Conservation (phyloP, 371 early-diverging fungal species). For the Mucor plumbeus region DNA sequence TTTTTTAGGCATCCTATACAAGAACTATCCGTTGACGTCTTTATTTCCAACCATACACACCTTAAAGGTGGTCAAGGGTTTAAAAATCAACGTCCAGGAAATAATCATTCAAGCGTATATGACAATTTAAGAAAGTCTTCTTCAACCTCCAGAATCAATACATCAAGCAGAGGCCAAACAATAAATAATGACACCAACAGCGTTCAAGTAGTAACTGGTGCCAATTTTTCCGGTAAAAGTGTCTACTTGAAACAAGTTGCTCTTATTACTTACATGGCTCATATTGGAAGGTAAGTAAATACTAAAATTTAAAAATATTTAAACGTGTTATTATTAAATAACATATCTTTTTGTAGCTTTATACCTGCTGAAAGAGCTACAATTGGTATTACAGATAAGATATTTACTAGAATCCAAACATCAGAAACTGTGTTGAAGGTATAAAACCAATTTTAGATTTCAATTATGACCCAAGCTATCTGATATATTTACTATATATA, state of each 20-base stretch:
- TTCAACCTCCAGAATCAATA: background rate
- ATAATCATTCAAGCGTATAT: background rate
- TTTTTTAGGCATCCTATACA: slow-evolving; percentile 72
- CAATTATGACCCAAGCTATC: background rate
- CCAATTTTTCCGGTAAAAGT: slow-evolving; percentile 83
- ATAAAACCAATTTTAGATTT: background rate
- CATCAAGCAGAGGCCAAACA: background rate
- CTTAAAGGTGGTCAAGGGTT: slow-evolving; percentile 45
- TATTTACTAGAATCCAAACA: slow-evolving; percentile 82
- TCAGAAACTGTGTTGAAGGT: slow-evolving; percentile 60
- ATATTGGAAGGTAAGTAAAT: slow-evolving; percentile 68
- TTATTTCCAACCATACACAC: slow-evolving; percentile 69
- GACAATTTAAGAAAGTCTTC: background rate
- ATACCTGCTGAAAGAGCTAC: slow-evolving; percentile 87
- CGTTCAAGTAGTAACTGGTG: slow-evolving; percentile 73
- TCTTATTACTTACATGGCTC: slow-evolving; percentile 78
- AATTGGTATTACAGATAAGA: slow-evolving; percentile 87
- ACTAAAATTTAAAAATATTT: too few relatives aligned
- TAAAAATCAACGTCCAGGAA: background rate
- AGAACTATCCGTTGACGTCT: slow-evolving; percentile 66
- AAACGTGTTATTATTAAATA: background rate
- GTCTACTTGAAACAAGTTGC: slow-evolving; percentile 83
- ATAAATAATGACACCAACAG: background rate
- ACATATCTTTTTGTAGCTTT: slow-evolving; percentile 60
- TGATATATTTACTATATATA: slow-evolving; percentile 21